Evolutionary conservation across 768 basidiomycete species (phyloP).

Genomic region (Astraeus odoratus): DNA sequence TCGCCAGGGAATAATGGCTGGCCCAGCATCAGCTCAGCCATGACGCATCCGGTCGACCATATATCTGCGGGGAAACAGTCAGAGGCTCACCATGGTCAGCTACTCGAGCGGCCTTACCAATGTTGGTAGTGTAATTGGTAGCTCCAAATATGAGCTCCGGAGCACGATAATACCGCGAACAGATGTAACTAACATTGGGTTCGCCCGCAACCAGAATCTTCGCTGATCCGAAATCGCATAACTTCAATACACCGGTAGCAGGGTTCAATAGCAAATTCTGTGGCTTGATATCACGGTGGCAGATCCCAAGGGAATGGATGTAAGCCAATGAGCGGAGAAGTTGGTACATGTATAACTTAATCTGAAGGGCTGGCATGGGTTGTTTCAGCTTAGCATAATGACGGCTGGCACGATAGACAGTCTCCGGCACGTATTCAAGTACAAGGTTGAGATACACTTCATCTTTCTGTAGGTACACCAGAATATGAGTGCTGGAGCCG

Average conservation of each 20-base stretch:
- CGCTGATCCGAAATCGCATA: conserved; percentile 98
- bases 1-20: conserved; percentile 99
- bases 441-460: conserved; percentile 99
- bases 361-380: conserved; percentile 99
- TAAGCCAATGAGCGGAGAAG: conserved; percentile 96
- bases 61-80: conserved; percentile 55
- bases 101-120: conserved; percentile 54
- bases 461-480: conserved; percentile 68
- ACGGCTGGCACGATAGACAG: conserved; percentile 96
- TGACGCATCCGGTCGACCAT: conserved; percentile 99
- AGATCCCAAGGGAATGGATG: conserved; percentile 99
- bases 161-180: conserved; percentile 98
- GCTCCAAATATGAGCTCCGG: conserved; percentile 99
- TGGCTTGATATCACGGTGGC: conserved; percentile 99
- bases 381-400: conserved; percentile 99
- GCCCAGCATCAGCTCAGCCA: conserved; percentile 99
- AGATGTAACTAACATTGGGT: conserved; percentile 99
- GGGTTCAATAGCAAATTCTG: conserved; percentile 98
- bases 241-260: conserved; percentile 91
- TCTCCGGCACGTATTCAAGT: conserved; percentile 98
- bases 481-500: conserved; percentile 6
- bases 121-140: conserved; percentile 99
- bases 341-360: conserved; percentile 99
- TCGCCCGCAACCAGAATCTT: conserved; percentile 98
- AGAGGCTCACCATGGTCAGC: conserved; percentile 1